phyloP scores from a whole-genome alignment of 2,329 filamentous ascomycete genomes.

The Alternaria ethzedia region DNA sequence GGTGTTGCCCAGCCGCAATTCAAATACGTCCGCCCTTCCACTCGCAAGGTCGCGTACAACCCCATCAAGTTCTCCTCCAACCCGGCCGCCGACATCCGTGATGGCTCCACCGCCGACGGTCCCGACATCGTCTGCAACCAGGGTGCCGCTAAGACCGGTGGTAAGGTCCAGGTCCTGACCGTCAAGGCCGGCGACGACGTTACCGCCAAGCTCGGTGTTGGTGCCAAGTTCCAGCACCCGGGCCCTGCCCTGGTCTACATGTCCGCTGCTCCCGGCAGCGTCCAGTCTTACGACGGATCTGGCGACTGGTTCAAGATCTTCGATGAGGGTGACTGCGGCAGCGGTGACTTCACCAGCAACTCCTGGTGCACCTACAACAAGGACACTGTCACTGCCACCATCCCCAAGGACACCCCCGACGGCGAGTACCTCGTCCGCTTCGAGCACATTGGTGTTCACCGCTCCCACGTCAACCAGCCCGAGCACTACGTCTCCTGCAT shows the following conservation, averaged over 20 bases:
- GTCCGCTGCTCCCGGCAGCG: constrained; percentile 33
- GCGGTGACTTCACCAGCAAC: constrained; percentile 21
- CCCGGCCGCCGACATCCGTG: constrained; percentile 22
- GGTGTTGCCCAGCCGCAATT: constrained; percentile 17
- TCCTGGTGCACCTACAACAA: constrained; percentile 35
- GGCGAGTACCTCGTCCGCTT: constrained; percentile 54
- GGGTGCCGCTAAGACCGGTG: constrained; percentile 19
- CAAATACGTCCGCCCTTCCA: constrained; percentile 30
- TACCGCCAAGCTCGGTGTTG: constrained; percentile 27
- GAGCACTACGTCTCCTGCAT: constrained; percentile 54
- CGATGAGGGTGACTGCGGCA: constrained; percentile 28
- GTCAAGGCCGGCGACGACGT: constrained; percentile 32
- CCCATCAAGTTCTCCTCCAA: constrained; percentile 31
- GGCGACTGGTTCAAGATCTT: constrained; percentile 44
- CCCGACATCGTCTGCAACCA: constrained; percentile 37
- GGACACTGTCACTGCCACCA: constrained; percentile 35
- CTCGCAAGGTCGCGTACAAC: constrained; percentile 28
- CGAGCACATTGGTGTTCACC: constrained; percentile 51
- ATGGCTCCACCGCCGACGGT: constrained; percentile 26
- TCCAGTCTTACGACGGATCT: constrained; percentile 27
- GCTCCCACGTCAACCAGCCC: constrained; percentile 38
- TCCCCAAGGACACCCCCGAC: constrained; percentile 48
- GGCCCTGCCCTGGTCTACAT: constrained; percentile 36
- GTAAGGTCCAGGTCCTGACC: constrained; percentile 20
- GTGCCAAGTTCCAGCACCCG: constrained; percentile 31